These are phyloP conservation scores for Isoetes taiwanensis DNA, from an alignment of 75 land plant genomes.

Conservation along the genomic window DNA sequence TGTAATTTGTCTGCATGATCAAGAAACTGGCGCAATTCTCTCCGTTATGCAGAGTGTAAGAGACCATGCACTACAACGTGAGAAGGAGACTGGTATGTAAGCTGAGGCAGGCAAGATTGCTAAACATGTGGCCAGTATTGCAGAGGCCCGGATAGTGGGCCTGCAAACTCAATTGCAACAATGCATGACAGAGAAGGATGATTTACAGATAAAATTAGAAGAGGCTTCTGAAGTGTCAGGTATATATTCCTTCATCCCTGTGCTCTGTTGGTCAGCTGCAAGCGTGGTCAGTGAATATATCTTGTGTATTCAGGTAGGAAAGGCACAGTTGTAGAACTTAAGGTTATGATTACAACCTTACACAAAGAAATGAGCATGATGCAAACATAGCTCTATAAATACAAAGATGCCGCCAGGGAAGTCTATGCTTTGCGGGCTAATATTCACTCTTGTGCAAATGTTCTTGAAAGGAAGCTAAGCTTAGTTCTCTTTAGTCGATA, in stretches of 20 bases:
- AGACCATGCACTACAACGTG: constrained; percentile 42
- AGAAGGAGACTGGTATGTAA: constrained; percentile 41
- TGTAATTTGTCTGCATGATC: too few relatives aligned
- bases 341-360: constrained; percentile 60
- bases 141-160: constrained; percentile 34
- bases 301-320: constrained; percentile 51
- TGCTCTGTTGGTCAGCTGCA: too few relatives aligned
- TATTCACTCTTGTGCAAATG: constrained; percentile 39
- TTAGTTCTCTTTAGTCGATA: too few relatives aligned
- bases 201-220: constrained; percentile 41
- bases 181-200: constrained; percentile 36
- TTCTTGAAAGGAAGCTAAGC: constrained; percentile 63
- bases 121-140: constrained; percentile 24
- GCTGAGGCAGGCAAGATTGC: constrained; percentile 53
- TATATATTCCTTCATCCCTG: too few relatives aligned
- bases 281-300: too few relatives aligned
- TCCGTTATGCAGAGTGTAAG: constrained; percentile 44
- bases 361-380: constrained; percentile 67
- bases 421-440: constrained; percentile 64
- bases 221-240: constrained; percentile 68
- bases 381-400: constrained; percentile 60
- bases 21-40: too few relatives aligned
- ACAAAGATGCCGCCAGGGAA: constrained; percentile 61
- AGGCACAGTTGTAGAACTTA: constrained; percentile 67
- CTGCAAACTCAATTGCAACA: constrained; percentile 42